Evolutionary conservation across 306 rosid genomes (phyloP).

Genomic region (Cicer cuneatum): DNA sequence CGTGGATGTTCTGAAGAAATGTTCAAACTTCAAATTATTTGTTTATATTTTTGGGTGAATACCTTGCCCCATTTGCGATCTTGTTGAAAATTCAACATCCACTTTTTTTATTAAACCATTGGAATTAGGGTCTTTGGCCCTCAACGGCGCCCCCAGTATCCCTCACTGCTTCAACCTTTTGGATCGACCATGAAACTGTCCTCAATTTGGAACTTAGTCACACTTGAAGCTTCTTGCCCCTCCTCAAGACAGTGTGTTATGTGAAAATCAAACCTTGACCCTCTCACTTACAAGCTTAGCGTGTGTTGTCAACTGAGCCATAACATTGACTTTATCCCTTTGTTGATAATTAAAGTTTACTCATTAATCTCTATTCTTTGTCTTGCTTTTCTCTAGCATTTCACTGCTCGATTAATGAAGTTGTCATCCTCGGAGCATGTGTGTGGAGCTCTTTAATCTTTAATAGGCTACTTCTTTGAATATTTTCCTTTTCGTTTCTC

Average conservation of each 20-base stretch:
- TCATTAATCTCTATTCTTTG: slow-evolving; percentile 19
- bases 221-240: background rate
- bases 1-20: background rate
- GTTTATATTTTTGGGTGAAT: background rate
- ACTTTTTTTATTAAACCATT: background rate
- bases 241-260: background rate
- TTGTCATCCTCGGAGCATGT: slow-evolving; percentile 7
- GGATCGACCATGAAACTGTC: background rate
- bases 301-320: background rate
- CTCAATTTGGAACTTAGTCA: background rate
- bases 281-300: background rate
- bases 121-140: background rate
- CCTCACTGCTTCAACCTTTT: background rate
- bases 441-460: background rate
- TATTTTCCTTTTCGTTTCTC: slow-evolving; percentile 16
- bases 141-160: background rate
- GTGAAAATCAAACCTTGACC: background rate
- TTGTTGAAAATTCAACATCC: slow-evolving; percentile 10
- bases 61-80: slow-evolving; percentile 19
- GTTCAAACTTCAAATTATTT: background rate
- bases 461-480: background rate
- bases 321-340: background rate
- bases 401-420: slow-evolving; percentile 17
- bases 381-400: background rate
- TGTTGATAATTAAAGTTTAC: slow-evolving; percentile 9